A percentile compares a stretch with the other conserved stretches of the same genome.
These are phyloP conservation scores for Geotrichum fermentans DNA, from an alignment of 1,139 yeast genomes.

Conservation along the genomic window DNA sequence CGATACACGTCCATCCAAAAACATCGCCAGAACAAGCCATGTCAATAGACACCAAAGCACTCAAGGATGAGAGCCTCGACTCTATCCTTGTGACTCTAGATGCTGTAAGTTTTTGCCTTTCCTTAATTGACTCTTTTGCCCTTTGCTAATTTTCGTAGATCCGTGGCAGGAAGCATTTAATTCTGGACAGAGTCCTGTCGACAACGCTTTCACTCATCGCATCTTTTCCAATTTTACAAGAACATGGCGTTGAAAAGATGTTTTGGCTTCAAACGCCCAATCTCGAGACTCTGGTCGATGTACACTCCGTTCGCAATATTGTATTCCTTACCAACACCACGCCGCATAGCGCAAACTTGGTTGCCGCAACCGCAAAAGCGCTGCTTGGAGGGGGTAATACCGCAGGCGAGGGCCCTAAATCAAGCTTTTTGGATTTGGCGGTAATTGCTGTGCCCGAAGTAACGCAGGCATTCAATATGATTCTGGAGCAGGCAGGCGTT, in stretches of 20 bases:
- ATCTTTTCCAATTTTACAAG: slow-evolving; percentile 52
- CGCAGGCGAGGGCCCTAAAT: slow-evolving; percentile 9
- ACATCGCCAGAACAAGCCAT: too few species aligned
- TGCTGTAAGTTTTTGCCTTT: slow-evolving; percentile 24
- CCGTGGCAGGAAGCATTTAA: slow-evolving; percentile 40
- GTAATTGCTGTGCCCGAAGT: slow-evolving; percentile 37
- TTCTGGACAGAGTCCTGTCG: slow-evolving; percentile 55
- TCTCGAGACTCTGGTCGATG: slow-evolving; percentile 20
- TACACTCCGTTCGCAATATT: slow-evolving; percentile 11
- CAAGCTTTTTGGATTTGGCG: slow-evolving; percentile 22
- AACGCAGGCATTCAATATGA: slow-evolving; percentile 34
- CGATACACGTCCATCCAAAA: too few species aligned
- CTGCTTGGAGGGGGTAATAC: slow-evolving; percentile 20
- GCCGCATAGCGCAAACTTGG: slow-evolving; percentile 26
- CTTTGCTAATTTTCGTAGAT: slow-evolving; percentile 22
- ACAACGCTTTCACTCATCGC: slow-evolving; percentile 55
- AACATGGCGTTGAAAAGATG: slow-evolving; percentile 54
- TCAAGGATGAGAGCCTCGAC: slow-evolving; percentile 33
- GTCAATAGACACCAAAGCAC: slow-evolving; percentile 26
- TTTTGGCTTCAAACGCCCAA: slow-evolving; percentile 48
- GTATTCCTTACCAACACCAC: slow-evolving; percentile 18
- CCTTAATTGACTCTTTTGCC: neutral
- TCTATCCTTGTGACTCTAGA: slow-evolving; percentile 34
- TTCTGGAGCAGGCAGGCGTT: slow-evolving; percentile 37
- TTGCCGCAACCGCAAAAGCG: slow-evolving; percentile 31